Evolutionary conservation across 768 basidiomycete species (phyloP), one percentile per base, ranked within the genome.

Genomic region (Trametes maxima): DNA sequence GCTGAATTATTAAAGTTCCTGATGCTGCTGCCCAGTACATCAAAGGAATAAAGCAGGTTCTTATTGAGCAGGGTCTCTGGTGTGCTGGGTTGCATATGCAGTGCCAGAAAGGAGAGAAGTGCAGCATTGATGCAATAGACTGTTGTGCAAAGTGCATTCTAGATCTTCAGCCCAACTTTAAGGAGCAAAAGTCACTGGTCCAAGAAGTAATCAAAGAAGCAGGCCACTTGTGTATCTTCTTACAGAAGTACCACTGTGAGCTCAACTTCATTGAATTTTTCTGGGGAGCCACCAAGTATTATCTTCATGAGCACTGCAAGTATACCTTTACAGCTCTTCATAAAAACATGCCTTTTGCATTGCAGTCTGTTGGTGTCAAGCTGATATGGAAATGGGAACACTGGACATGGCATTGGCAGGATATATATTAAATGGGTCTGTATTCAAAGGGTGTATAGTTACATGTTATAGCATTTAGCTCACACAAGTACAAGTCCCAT

Each of bases 181-280:
- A n/a, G n/a, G n/a, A 46, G 45, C 45, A 46, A 22, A 46, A 46
- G 22, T 46, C 22, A 11, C 17, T 21, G 21, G 22, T 46, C 45
- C 45, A 46, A 17, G 45, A 46, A 22, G 45, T 46, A 4, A 25
- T 46, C 16, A 22, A 46, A 16, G 45, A 5, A 3, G 45, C 63
- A 16, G 74, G 73, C 0, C 74, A 75, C 57, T 7, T 71, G 7
- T 75, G 73, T 52, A 59, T 77, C 33, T 79, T 79, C 57, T 66
- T 75, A 21, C 76, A 72, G 0, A 79, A 80, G 60, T 80, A 74
- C 59, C 77, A 78, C 56, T 76, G 74, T 45, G 69, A 78, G 60
- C 67, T 78, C 17, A 78, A 78, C 60, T 73, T 71, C 42, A n/a
- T n/a, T n/a, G n/a, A n/a, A n/a, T n/a, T n/a, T n/a, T n/a, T n/a